Evolutionary conservation across 1,284 basidiomycete species (phyloP).

Genomic region (Leccinum ponderosum): DNA sequence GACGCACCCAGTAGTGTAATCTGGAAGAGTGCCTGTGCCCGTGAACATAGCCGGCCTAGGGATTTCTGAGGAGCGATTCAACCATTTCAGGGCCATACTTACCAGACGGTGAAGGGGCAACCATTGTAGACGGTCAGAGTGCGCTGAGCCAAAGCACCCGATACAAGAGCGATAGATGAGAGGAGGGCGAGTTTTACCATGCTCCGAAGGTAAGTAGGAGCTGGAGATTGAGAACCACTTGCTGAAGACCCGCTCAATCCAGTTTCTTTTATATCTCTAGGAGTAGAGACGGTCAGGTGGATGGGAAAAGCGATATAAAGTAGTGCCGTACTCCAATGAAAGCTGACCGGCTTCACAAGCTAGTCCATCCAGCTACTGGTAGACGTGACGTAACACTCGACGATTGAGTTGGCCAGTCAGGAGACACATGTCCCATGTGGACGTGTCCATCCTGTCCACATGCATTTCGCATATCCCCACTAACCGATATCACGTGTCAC

Average conservation of each 20-base stretch:
- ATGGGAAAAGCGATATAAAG: neutral
- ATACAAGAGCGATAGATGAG: constrained; percentile 22
- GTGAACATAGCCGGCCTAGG: constrained; percentile 35
- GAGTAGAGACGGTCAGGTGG: neutral
- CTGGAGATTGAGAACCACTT: neutral
- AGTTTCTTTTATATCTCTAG: neutral
- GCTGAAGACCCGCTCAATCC: neutral
- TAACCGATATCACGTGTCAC: neutral
- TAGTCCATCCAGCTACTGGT: neutral
- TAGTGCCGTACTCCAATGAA: neutral
- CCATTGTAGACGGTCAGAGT: constrained; percentile 39
- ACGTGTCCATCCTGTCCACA: neutral
- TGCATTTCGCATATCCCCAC: neutral
- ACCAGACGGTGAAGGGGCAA: constrained; percentile 42
- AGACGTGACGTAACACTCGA: neutral
- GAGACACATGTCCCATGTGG: neutral
- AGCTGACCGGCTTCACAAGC: neutral
- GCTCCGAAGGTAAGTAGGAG: neutral
- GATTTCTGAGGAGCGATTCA: neutral
- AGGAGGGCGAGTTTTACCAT: constrained; percentile 19
- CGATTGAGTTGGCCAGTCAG: neutral
- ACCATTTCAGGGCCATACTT: constrained; percentile 1
- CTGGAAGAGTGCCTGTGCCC: constrained; percentile 20
- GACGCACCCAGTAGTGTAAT: constrained; percentile 27
- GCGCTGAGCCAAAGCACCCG: constrained; percentile 32